phyloP scores from a whole-genome alignment of 305 asterid species.

The Fraxinus nigra region DNA sequence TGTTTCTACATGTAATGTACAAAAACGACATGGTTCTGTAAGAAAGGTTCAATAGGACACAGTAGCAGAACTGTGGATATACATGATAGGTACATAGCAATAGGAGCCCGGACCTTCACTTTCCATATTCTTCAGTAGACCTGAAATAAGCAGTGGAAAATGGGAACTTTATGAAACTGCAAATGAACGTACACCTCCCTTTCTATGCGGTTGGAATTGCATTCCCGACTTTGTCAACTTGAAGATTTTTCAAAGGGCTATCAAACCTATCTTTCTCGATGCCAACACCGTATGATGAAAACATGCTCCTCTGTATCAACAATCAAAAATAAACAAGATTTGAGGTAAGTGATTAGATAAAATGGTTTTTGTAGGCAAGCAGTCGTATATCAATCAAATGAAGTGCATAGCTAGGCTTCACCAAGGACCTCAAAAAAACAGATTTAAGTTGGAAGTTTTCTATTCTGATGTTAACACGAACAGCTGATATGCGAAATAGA shows the following conservation, averaged over 20 bases:
- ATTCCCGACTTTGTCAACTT: constrained; percentile 9
- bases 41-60: background rate
- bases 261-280: constrained; percentile 17
- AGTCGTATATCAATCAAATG: background rate
- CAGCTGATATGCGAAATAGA: background rate
- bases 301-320: constrained; percentile 48
- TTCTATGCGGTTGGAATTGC: constrained; percentile 1
- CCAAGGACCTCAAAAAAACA: background rate
- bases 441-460: background rate
- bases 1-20: background rate
- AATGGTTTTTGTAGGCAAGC: background rate
- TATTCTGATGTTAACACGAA: background rate
- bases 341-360: background rate
- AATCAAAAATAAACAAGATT: background rate
- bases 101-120: background rate
- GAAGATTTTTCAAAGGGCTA: constrained; percentile 12
- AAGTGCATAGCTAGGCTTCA: background rate
- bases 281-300: constrained; percentile 25
- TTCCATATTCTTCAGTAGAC: background rate
- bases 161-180: background rate
- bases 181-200: background rate
- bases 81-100: background rate
- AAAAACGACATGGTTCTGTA: background rate
- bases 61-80: background rate
- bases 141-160: background rate